Conservation (phyloP, 2,329 filamentous ascomycete genomes). For the Alternaria triticina region DNA sequence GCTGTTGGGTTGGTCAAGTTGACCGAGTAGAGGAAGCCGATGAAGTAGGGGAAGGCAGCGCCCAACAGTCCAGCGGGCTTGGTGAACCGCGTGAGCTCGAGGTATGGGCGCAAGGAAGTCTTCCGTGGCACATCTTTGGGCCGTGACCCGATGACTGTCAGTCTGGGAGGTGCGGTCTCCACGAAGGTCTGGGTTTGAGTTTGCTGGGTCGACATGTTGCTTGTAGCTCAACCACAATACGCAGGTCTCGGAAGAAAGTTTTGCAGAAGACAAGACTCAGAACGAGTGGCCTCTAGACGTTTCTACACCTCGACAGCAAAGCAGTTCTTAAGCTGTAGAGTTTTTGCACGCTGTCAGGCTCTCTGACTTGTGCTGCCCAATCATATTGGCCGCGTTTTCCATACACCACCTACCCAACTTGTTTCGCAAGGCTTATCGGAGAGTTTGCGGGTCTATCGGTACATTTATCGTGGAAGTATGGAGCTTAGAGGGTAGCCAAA, state of each 20-base stretch:
- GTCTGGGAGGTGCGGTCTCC: background rate
- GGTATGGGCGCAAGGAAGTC: constrained; percentile 9
- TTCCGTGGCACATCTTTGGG: background rate
- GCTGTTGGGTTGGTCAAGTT: constrained; percentile 28
- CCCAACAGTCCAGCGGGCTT: constrained; percentile 53
- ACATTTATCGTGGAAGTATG: background rate
- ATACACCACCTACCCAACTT: background rate
- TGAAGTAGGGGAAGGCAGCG: constrained; percentile 52
- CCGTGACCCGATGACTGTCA: background rate
- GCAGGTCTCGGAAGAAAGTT: background rate
- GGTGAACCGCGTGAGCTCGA: constrained; percentile 56
- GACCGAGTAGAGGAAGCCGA: constrained; percentile 49
- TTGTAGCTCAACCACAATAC: background rate
- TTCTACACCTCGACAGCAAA: background rate
- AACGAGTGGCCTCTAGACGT: background rate
- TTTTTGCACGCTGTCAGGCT: background rate
- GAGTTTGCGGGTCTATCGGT: constrained; percentile 3
- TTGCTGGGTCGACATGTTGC: background rate
- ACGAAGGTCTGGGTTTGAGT: background rate
- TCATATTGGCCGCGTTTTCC: background rate
- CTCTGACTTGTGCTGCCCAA: background rate
- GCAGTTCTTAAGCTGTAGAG: background rate
- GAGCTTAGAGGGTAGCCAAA: background rate
- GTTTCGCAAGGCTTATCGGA: background rate
- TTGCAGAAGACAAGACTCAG: background rate